Evolutionary conservation across 306 rosid species (phyloP).

Genomic region (Luffa acutangula): DNA sequence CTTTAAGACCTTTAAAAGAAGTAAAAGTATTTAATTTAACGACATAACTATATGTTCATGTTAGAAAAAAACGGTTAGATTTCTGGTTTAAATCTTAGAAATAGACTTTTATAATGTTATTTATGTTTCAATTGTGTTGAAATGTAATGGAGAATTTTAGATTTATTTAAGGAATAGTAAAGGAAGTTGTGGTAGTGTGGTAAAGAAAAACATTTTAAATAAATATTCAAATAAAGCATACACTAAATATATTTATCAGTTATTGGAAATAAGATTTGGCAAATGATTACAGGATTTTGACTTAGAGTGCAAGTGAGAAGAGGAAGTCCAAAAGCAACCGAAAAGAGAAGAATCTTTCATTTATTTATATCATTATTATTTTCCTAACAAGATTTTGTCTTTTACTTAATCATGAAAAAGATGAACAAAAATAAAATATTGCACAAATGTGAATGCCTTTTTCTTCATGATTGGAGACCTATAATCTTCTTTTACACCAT

Average conservation of each 20-base stretch:
- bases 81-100: no score
- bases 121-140: background rate
- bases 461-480: background rate
- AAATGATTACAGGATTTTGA: slow-evolving; percentile 8
- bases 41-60: no score
- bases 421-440: background rate
- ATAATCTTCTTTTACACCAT: background rate
- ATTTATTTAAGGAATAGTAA: background rate
- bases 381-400: slow-evolving; percentile 1
- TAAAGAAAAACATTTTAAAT: background rate
- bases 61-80: no score
- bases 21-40: no score
- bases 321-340: slow-evolving; percentile 10
- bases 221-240: background rate
- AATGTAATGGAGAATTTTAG: background rate
- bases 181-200: background rate
- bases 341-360: background rate
- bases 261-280: background rate
- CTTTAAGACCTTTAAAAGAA: no score
- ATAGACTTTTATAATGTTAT: background rate
- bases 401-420: background rate
- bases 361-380: background rate
- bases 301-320: background rate
- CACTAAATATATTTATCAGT: background rate
- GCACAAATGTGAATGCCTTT: background rate